These are phyloP conservation scores for Solanum okadae DNA, from an alignment of 257 asterid species.

Conservation along the genomic window DNA sequence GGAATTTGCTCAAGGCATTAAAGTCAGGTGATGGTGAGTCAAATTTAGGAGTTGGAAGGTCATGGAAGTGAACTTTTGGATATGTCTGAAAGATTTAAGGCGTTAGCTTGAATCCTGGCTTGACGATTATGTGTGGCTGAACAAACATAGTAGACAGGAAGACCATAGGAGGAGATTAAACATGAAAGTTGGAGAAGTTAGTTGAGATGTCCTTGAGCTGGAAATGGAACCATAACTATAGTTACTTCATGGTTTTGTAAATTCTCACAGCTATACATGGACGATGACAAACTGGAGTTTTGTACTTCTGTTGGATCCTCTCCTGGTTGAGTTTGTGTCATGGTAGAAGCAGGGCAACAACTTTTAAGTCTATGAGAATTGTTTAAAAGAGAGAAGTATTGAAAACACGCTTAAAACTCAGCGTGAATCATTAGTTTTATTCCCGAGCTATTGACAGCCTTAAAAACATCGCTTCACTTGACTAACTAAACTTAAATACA, in stretches of 20 bases:
- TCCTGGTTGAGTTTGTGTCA: not conserved
- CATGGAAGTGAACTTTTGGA: not conserved
- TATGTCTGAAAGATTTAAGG: not conserved
- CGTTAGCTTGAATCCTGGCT: not conserved
- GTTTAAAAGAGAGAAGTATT: not conserved
- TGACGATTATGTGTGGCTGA: not conserved
- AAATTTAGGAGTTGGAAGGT: not conserved
- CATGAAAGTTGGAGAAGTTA: not conserved
- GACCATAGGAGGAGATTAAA: not conserved
- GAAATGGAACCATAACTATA: not conserved
- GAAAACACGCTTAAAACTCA: too few species aligned
- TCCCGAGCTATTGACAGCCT: too few species aligned
- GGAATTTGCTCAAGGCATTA: not conserved
- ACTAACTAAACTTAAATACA: too few species aligned
- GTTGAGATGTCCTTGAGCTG: not conserved
- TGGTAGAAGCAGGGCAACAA: not conserved
- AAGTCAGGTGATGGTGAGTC: not conserved
- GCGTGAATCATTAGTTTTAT: too few species aligned
- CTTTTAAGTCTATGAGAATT: not conserved
- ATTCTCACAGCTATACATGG: not conserved
- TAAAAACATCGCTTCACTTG: too few species aligned
- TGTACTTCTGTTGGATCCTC: not conserved
- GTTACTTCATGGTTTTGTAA: not conserved
- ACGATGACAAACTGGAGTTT: not conserved
- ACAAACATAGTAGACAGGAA: not conserved